Percentiles rank a stretch among this genome's conserved stretches.
phyloP scores from a whole-genome alignment of 1,284 basidiomycete genomes.

The Melampsora americana region DNA sequence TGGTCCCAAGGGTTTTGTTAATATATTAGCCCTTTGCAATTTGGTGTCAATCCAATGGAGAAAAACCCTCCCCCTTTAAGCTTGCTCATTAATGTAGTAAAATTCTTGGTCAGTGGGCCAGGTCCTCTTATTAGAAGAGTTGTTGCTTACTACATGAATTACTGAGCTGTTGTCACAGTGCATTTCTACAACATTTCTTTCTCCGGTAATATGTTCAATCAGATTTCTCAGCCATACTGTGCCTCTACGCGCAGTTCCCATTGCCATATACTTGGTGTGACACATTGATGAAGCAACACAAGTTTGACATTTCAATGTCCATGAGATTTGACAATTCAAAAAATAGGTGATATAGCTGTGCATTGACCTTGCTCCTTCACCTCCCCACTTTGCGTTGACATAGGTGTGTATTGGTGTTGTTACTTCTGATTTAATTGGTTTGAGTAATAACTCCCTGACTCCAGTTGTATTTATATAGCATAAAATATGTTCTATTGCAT shows the following conservation, averaged over 20 bases:
- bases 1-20: no score
- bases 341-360: background rate
- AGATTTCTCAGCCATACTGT: conserved; percentile 3
- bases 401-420: background rate
- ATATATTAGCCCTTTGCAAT: no score
- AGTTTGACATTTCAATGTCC: background rate
- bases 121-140: no score
- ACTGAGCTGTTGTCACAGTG: conserved; percentile 9
- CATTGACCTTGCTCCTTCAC: conserved; percentile 5
- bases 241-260: background rate
- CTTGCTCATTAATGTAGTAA: no score
- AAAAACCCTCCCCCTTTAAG: no score
- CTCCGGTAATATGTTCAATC: background rate
- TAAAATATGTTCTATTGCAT: background rate
- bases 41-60: no score
- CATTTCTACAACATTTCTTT: background rate
- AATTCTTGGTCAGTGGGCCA: no score
- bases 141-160: no score
- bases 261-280: background rate
- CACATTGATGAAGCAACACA: background rate
- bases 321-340: background rate
- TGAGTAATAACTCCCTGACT: background rate
- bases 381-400: background rate
- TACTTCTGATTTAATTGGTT: background rate
- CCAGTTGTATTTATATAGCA: background rate